Evolutionary conservation across 1,284 basidiomycete genomes (phyloP).

Genomic region (Rhodotorula sp.): DNA sequence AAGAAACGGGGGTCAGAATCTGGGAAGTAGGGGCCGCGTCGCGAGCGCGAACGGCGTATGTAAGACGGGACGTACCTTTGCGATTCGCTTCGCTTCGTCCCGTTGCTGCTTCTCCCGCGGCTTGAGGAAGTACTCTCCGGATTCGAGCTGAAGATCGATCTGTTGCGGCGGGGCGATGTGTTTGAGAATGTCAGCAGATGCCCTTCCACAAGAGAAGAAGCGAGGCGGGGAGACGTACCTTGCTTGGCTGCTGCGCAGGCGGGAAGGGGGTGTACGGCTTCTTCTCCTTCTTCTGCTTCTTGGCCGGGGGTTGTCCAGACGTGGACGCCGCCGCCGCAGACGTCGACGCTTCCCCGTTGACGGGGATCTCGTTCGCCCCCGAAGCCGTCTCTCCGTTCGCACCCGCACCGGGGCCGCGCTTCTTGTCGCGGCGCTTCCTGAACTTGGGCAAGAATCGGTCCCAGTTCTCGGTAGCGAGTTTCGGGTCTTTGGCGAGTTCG

Average conservation of each 20-base stretch:
- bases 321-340: slow-evolving; percentile 13
- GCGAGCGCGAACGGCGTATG: background rate
- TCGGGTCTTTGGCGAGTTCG: slow-evolving; percentile 96
- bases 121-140: slow-evolving; percentile 97
- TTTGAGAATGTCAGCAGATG: background rate
- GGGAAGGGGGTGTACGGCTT: slow-evolving; percentile 99
- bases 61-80: slow-evolving; percentile 28
- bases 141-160: slow-evolving; percentile 91
- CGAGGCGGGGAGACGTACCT: slow-evolving; percentile 56
- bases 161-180: slow-evolving; percentile 44
- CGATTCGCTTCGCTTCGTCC: slow-evolving; percentile 33
- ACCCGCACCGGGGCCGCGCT: slow-evolving; percentile 62
- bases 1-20: background rate
- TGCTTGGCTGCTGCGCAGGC: slow-evolving; percentile 86
- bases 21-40: background rate
- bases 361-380: slow-evolving; percentile 32
- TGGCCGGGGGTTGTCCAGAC: slow-evolving; percentile 47
- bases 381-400: slow-evolving; percentile 52
- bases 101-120: slow-evolving; percentile 65
- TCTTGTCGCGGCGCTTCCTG: slow-evolving; percentile 83
- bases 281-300: slow-evolving; percentile 56
- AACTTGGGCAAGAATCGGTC: slow-evolving; percentile 97
- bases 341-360: slow-evolving; percentile 30
- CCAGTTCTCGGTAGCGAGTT: slow-evolving; percentile 91
- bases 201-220: background rate